Conservation (phyloP, 306 rosid genomes). For the Casuarina cunninghamiana region DNA sequence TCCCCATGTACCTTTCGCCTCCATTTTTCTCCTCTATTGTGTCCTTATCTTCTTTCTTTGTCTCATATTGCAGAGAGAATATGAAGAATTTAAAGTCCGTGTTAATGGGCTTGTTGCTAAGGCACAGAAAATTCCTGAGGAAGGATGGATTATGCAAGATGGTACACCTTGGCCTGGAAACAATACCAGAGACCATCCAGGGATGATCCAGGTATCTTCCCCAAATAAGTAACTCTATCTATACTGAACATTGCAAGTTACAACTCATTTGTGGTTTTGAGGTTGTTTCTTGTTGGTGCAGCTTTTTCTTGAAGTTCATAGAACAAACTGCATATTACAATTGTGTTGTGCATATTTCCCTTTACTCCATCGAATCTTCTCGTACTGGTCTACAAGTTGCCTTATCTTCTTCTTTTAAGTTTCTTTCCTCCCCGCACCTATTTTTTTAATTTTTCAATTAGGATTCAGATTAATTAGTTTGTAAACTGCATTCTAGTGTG, state of each 20-base stretch:
- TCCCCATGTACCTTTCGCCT: conserved; percentile 14
- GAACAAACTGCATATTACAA: background rate
- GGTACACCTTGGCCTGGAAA: conserved; percentile 99
- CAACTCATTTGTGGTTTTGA: background rate
- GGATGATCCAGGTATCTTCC: conserved; percentile 88
- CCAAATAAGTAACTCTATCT: conserved; percentile 18
- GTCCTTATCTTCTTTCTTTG: conserved; percentile 17
- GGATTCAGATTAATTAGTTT: background rate
- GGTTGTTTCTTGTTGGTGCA: background rate
- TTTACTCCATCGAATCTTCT: background rate
- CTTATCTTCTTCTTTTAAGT: background rate
- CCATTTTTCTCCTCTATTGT: background rate
- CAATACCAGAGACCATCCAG: conserved; percentile 98
- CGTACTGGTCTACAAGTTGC: background rate
- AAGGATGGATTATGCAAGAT: conserved; percentile 99
- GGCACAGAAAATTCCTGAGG: conserved; percentile 86
- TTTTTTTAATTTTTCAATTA: background rate
- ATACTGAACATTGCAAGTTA: conserved; percentile 10
- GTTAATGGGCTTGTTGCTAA: conserved; percentile 81
- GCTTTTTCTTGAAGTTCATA: background rate
- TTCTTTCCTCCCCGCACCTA: too few species aligned
- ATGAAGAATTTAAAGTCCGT: conserved; percentile 93
- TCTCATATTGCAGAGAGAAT: conserved; percentile 70
- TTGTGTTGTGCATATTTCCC: background rate
- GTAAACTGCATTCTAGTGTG: background rate